Conservation (phyloP, 768 basidiomycete species). For the Kwoniella dejecticola region DNA sequence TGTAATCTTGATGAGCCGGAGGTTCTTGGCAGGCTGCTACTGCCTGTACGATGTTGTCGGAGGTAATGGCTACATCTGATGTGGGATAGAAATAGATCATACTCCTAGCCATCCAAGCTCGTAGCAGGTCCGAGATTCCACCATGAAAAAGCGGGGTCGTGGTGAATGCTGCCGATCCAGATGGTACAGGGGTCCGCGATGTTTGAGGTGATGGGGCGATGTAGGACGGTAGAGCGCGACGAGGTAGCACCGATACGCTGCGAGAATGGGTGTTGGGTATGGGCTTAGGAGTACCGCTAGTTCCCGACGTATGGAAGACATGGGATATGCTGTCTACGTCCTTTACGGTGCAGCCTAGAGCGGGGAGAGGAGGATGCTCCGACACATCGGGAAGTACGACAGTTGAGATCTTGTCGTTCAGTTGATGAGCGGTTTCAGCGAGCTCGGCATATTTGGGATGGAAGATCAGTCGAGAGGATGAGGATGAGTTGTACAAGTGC, state of each 20-base stretch:
- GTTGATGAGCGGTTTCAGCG: constrained; percentile 49
- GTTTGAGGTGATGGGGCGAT: constrained; percentile 46
- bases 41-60: constrained; percentile 58
- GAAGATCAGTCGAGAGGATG: constrained; percentile 57
- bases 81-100: constrained; percentile 60
- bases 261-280: constrained; percentile 56
- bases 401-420: constrained; percentile 40
- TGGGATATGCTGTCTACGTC: constrained; percentile 40
- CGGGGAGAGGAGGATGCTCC: neutral
- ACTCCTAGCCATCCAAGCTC: constrained; percentile 59
- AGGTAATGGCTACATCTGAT: constrained; percentile 60
- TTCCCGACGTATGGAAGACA: constrained; percentile 60
- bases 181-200: constrained; percentile 41
- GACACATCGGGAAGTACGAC: neutral
- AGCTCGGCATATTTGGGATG: constrained; percentile 56
- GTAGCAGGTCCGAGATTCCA: constrained; percentile 57
- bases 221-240: constrained; percentile 36
- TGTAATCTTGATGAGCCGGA: neutral
- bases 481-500: constrained; percentile 58
- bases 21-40: constrained; percentile 50
- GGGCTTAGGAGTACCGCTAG: constrained; percentile 61
- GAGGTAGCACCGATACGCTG: constrained; percentile 49
- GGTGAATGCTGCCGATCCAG: constrained; percentile 58
- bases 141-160: constrained; percentile 61
- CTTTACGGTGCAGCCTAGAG: neutral